Evolutionary conservation across 129 eudicot species (phyloP).

Genomic region (Saussurea involucrata): DNA sequence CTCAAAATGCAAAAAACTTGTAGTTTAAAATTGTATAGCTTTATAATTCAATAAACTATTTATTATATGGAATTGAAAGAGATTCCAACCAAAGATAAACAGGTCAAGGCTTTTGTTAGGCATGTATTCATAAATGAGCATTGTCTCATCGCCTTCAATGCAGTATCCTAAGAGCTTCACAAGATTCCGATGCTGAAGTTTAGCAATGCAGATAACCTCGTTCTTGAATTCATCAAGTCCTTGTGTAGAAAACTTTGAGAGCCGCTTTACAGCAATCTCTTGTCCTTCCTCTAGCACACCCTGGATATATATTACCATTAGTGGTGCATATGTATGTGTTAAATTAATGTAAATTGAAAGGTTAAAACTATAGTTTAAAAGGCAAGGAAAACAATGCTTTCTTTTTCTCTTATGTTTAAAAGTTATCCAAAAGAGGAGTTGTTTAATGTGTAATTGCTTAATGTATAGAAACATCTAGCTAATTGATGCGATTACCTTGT

Average conservation of each 20-base stretch:
- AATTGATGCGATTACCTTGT: slow-evolving; percentile 6
- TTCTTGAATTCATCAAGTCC: slow-evolving; percentile 55
- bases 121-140: slow-evolving; percentile 68
- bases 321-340: background rate
- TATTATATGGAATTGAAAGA: background rate
- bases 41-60: background rate
- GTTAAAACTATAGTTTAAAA: no score
- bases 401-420: no score
- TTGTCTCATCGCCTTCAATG: slow-evolving; percentile 47
- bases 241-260: slow-evolving; percentile 53
- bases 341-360: background rate
- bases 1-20: background rate
- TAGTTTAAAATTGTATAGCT: background rate
- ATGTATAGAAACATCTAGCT: no score
- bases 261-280: slow-evolving; percentile 67
- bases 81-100: slow-evolving; percentile 49
- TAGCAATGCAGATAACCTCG: slow-evolving; percentile 48
- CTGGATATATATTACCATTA: no score
- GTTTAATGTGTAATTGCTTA: no score
- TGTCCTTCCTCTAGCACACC: slow-evolving; percentile 54
- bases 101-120: slow-evolving; percentile 61
- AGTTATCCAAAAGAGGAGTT: no score
- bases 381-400: no score
- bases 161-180: slow-evolving; percentile 54
- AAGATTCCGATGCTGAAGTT: slow-evolving; percentile 56